Base-by-base conservation (phyloP, 352 stramenopile species). In the Halophytophthora batemanensis region DNA sequence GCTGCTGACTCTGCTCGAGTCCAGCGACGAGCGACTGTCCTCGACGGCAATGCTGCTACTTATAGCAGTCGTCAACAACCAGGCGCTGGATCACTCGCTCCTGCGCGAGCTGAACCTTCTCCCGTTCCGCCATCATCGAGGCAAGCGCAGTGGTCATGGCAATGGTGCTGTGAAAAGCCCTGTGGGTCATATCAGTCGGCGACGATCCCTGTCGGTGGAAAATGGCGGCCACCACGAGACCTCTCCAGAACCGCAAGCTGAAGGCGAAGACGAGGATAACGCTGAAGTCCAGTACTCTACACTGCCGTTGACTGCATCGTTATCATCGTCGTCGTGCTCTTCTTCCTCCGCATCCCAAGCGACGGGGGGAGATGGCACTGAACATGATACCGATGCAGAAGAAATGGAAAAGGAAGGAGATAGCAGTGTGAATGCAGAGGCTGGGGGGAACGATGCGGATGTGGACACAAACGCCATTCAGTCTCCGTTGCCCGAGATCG, bases 11-110 rank as follows among this genome's bases (percentile, higher is more conserved):
- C 57, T 92, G 19, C 54, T 84, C n/a, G 61, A 69, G 36, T 92
- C 82, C 6, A 62, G 58, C 1, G 77, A 92, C 33, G 78, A 92
- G 45, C 50, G 74, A 2, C 61, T 92, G 6, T 72, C 78, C 1
- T 87, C 82, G 8, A 73, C 73, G 19, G 71, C 74, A 33, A 37
- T 87, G 39, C 61, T 90, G 25, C 53, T 92, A 36, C 22, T 92
- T 19, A 44, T 90, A 40, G 72, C 73, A 3, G 59, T 87, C 45
- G 60, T 89, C 17, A 88, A 90, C 53, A 92, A 74, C 28, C 71
- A 71, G 6, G 67, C 66, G 1, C 51, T 87, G 1, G 78, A 90
- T 46, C 74, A 85, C 43, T 82, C 73, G 4, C 47, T 92, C 18
- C 54, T 90, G 38, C 70, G 69, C 0, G 77, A 89, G 36, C 64